Conservation (phyloP, 495 filamentous ascomycete species). For the Melanomma pulvis-pyrius region DNA sequence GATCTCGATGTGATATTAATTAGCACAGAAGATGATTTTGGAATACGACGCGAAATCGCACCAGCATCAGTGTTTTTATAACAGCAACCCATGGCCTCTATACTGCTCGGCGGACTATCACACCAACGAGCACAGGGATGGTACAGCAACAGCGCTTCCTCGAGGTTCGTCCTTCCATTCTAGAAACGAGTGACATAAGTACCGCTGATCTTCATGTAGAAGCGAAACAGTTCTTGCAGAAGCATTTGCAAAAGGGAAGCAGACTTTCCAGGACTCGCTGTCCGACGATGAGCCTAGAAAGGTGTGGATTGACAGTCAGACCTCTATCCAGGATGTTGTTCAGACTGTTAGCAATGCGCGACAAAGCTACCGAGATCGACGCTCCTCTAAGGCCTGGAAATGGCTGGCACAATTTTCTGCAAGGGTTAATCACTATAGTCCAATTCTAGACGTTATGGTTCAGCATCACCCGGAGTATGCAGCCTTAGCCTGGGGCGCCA, state of each 20-base stretch:
- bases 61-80: background rate
- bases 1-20: too few relatives aligned
- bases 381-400: background rate
- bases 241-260: background rate
- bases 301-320: background rate
- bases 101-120: background rate
- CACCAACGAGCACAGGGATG: background rate
- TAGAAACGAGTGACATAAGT: background rate
- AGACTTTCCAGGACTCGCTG: background rate
- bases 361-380: background rate
- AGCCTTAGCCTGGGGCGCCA: too few relatives aligned
- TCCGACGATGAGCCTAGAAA: background rate
- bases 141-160: background rate
- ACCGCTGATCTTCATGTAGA: background rate
- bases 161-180: background rate
- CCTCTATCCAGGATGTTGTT: background rate
- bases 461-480: background rate
- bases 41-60: background rate
- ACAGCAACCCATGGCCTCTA: background rate
- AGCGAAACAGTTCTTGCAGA: background rate
- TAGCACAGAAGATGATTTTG: background rate
- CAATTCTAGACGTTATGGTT: background rate
- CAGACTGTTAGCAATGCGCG: background rate
- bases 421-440: too few relatives aligned
- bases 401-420: background rate